Base-by-base conservation (phyloP, 1,139 yeast species). In the Geotrichum histeridarum region DNA sequence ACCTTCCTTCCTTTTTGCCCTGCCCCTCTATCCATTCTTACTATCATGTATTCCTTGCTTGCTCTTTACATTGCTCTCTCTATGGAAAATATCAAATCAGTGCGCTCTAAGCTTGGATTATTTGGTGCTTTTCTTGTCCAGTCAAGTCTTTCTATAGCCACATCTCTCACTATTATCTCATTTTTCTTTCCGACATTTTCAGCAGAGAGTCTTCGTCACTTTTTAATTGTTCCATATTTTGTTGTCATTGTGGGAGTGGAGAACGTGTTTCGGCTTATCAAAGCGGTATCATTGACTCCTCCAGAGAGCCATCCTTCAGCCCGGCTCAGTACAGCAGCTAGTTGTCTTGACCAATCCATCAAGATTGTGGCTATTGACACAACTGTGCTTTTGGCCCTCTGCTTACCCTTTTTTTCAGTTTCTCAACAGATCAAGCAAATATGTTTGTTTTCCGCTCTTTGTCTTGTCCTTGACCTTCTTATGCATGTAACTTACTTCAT, bases 401-500 rank as follows among this genome's bases (percentile, higher is more conserved):
- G 55, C 35, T 9, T 31, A 57, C 61, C 35, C 37, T 50, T 32
- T 17, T 54, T 43, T 50, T 48, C n/a, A 9, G 62, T 70, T 22
- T 60, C 70, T 14, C 62, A 67, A 1, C 67, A 71, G 42, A 67
- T 75, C 4, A 67, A 66, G 47, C 73, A 73, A 46, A 71, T 74
- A 44, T 75, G 79, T 50, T 57, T 70, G 12, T 77, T 77, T 60
- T 67, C 75, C 1, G 60, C 70, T 1, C 53, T 76, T 38, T 76
- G 83, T 0, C 63, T 85, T 32, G 39, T 79, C 1, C 67, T 83
- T 42, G 89, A 85, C 61, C 82, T 80, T 60, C 55, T 77, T 2
- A 38, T 87, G 48, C 89, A 84, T 60, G 64, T 81, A 51, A 79
- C 91, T 0, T 86, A 75, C 65, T 78, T 86, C 57, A 73, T 82